These are phyloP conservation scores for Chlorella ohadii DNA, from an alignment of 139 green algal genomes.

Conservation along the genomic window DNA sequence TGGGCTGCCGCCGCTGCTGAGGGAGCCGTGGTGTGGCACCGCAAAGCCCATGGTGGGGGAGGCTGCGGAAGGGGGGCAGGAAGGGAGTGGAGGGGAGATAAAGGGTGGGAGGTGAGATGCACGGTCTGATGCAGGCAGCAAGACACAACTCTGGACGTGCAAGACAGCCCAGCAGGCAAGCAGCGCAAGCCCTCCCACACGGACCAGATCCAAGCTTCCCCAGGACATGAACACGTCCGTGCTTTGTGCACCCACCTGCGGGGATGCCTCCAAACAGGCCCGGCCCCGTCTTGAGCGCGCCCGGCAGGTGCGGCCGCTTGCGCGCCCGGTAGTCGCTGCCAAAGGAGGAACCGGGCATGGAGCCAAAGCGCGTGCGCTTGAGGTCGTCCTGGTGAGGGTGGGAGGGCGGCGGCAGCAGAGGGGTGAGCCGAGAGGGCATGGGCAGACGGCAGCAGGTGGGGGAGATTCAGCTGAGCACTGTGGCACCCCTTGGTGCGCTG, in stretches of 20 bases:
- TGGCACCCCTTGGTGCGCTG: too few species aligned
- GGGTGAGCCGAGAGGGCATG: too few species aligned
- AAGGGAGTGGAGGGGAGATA: not conserved
- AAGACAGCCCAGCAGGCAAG: too few species aligned
- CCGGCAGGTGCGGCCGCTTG: slow-evolving; percentile 27
- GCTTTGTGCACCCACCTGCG: not conserved
- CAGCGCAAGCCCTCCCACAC: too few species aligned
- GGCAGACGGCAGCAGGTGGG: too few species aligned
- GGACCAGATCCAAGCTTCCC: too few species aligned
- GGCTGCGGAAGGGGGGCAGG: not conserved
- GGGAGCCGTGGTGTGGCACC: slow-evolving; percentile 18
- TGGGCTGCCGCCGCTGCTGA: slow-evolving; percentile 31
- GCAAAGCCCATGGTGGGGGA: slow-evolving; percentile 33
- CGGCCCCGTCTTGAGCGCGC: slow-evolving; percentile 5
- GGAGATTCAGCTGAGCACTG: too few species aligned
- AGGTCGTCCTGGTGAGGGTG: slow-evolving; percentile 17
- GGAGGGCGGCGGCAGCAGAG: too few species aligned
- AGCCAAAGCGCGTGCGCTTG: slow-evolving; percentile 39
- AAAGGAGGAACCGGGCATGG: slow-evolving; percentile 35
- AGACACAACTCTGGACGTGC: too few species aligned
- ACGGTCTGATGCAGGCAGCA: not conserved
- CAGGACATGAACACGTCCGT: too few species aligned
- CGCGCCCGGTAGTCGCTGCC: slow-evolving; percentile 24
- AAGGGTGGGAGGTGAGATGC: too few species aligned
- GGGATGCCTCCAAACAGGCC: slow-evolving; percentile 19